Evolutionary conservation across 768 basidiomycete genomes (phyloP).

Genomic region (Lactifluus rugatus): DNA sequence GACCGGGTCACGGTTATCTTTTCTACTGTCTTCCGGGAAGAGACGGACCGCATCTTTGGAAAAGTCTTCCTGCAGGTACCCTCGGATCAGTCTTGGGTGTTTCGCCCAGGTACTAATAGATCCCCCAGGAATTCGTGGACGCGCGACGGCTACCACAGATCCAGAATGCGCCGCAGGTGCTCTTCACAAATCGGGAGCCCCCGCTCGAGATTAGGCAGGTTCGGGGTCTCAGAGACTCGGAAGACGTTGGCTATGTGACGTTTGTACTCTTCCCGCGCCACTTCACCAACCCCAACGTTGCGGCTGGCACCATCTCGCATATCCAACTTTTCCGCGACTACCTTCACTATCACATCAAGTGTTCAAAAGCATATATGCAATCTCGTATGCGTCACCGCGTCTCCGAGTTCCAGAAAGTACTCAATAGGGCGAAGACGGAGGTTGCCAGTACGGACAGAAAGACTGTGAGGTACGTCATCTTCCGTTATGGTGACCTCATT

Average conservation of each 20-base stretch:
- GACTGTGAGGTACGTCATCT: constrained; percentile 70
- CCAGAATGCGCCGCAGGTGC: constrained; percentile 94
- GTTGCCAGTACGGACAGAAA: constrained; percentile 72
- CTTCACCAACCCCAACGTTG: constrained; percentile 61
- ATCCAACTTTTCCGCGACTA: constrained; percentile 97
- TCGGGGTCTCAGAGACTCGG: constrained; percentile 59
- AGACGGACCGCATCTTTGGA: constrained; percentile 94
- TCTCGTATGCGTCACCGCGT: constrained; percentile 92
- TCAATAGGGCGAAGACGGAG: constrained; percentile 95
- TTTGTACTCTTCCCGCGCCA: constrained; percentile 88
- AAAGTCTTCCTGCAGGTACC: constrained; percentile 94
- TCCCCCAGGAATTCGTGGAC: constrained; percentile 88
- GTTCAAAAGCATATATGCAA: constrained; percentile 98
- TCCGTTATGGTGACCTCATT: neutral
- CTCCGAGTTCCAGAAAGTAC: constrained; percentile 88
- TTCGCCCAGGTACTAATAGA: neutral
- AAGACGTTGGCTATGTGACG: constrained; percentile 38
- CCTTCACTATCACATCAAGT: constrained; percentile 99
- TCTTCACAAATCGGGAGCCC: constrained; percentile 90
- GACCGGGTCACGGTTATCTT: constrained; percentile 98
- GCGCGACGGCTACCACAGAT: constrained; percentile 88
- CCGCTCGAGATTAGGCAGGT: constrained; percentile 93
- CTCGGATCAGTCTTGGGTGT: constrained; percentile 7
- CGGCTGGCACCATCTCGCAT: constrained; percentile 79
- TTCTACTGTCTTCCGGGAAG: constrained; percentile 92